phyloP scores from a whole-genome alignment of 345 rosid species.

The Citrus medica region DNA sequence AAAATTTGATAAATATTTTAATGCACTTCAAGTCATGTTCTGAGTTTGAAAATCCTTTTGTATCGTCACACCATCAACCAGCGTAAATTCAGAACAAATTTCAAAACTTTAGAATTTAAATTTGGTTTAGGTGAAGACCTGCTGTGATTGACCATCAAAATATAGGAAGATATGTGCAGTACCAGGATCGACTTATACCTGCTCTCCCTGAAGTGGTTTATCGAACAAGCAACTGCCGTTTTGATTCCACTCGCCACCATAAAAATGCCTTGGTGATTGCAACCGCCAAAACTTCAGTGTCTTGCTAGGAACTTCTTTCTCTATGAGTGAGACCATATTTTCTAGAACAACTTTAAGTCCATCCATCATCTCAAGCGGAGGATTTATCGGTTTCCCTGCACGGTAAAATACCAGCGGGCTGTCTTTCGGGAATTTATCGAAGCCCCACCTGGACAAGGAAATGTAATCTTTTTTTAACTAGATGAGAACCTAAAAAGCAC shows the following conservation, averaged over 20 bases:
- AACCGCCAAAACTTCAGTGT: conserved; percentile 86
- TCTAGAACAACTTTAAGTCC: conserved; percentile 77
- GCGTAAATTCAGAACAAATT: neutral
- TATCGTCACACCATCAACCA: neutral
- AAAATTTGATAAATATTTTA: neutral
- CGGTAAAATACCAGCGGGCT: conserved; percentile 77
- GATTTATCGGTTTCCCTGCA: conserved; percentile 62
- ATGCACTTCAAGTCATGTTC: neutral
- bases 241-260: conserved; percentile 93
- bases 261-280: conserved; percentile 92
- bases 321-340: conserved; percentile 63
- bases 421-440: conserved; percentile 85
- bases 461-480: neutral
- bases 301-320: conserved; percentile 50
- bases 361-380: conserved; percentile 63
- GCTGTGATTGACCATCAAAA: neutral
- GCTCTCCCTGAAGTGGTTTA: conserved; percentile 56
- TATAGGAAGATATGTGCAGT: neutral
- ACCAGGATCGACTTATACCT: conserved; percentile 44
- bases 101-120: neutral
- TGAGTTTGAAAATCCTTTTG: neutral
- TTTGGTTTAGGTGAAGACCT: neutral
- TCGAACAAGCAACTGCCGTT: conserved; percentile 87
- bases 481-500: neutral
- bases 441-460: conserved; percentile 68